Conservation (phyloP, 148 eudicot species). For the Hydrangea macrophylla region DNA sequence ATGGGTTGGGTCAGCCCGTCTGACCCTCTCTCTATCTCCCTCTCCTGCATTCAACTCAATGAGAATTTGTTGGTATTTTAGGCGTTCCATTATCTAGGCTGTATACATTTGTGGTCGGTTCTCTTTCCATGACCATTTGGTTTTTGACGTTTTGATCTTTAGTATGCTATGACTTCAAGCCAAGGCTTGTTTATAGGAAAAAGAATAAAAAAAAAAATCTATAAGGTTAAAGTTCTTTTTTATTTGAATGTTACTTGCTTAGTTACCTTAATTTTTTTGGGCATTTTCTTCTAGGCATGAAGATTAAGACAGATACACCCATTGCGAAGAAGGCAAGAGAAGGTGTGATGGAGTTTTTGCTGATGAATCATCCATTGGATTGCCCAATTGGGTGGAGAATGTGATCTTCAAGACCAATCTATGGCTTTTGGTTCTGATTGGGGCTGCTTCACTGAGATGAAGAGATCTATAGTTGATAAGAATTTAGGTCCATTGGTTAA, state of each 20-base stretch:
- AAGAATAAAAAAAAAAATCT: no score
- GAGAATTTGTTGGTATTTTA: neutral
- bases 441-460: conserved; percentile 92
- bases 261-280: conserved; percentile 2
- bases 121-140: no score
- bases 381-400: conserved; percentile 98
- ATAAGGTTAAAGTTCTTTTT: no score
- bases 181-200: no score
- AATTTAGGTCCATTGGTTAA: conserved; percentile 96
- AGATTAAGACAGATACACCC: conserved; percentile 96
- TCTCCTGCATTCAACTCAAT: no score
- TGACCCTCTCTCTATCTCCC: no score
- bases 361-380: conserved; percentile 98
- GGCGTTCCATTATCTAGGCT: neutral
- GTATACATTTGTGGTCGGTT: no score
- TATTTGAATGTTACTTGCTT: neutral
- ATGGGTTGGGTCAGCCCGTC: no score
- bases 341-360: conserved; percentile 96
- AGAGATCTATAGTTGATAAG: conserved; percentile 98
- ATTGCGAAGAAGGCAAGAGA: conserved; percentile 97
- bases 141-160: no score
- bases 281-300: conserved; percentile 66
- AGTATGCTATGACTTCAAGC: no score
- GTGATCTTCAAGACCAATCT: conserved; percentile 99
- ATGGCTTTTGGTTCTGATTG: conserved; percentile 99